These are phyloP conservation scores for Neopestalotiopsis sp. DNA, from an alignment of 2,329 filamentous ascomycete genomes.

Conservation along the genomic window DNA sequence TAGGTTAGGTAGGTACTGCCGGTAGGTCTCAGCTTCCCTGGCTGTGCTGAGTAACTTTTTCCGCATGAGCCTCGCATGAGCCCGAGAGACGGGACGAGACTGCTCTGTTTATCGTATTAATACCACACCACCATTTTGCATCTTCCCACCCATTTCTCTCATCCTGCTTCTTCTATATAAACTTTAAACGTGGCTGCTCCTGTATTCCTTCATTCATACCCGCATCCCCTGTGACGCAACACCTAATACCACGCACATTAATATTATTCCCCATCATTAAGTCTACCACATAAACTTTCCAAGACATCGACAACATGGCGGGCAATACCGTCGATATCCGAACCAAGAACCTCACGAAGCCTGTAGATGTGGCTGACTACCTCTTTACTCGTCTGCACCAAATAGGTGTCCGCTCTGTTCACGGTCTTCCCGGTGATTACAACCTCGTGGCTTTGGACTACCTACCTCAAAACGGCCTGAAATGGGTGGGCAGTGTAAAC, in stretches of 20 bases:
- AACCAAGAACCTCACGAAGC: slow-evolving; percentile 49
- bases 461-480: slow-evolving; percentile 60
- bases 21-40: background rate
- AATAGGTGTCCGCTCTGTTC: slow-evolving; percentile 67
- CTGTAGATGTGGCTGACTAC: slow-evolving; percentile 69
- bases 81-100: background rate
- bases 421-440: slow-evolving; percentile 76
- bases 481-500: slow-evolving; percentile 73
- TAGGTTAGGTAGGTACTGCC: background rate
- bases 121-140: background rate
- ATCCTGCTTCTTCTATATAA: background rate
- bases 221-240: background rate
- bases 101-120: background rate
- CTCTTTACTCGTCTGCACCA: slow-evolving; percentile 69
- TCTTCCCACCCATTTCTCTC: background rate
- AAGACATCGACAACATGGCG: background rate
- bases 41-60: slow-evolving; percentile 6
- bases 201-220: background rate
- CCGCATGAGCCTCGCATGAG: background rate
- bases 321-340: slow-evolving; percentile 41
- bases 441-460: slow-evolving; percentile 74
- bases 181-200: background rate
- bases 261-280: background rate
- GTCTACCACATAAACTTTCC: background rate
- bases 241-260: background rate